Evolutionary conservation across 768 basidiomycete genomes (phyloP), one percentile per base, ranked within the genome.

Genomic region (Hygrocybe punicea): DNA sequence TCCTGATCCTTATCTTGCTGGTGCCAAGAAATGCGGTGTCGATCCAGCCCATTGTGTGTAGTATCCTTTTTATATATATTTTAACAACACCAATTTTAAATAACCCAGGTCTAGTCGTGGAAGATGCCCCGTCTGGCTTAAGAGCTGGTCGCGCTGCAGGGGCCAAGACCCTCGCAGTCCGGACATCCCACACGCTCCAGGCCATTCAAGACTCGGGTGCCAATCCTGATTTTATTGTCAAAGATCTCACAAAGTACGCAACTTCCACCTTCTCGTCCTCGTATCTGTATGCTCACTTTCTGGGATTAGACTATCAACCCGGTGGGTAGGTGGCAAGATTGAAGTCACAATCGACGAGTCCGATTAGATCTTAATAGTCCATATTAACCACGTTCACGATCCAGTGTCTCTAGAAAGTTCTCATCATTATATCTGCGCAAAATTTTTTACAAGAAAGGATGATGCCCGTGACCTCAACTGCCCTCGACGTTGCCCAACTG

Each of bases 41-140:
- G 74, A 84, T 48, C 76, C 85, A 1, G 70, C 68, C 19, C 81
- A 82, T 49, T 92, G 88, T 84, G 49, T 56, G 81, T 63, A 16
- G 17, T 19, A 19, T 19, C 48, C 37, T 36, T 23, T 60, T 19
- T 46, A n/a, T 19, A 44, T 21, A 33, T 16, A 46, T 16, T 45
- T 48, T 25, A 39, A 8, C 33, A 53, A n/a, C n/a, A n/a, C n/a
- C n/a, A n/a, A n/a, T n/a, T n/a, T n/a, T n/a, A n/a, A n/a, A n/a
- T n/a, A n/a, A n/a, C n/a, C n/a, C 61, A 91, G 89, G 89, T 64
- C 76, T 96, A 57, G 93, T 96, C 7, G 78, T 97, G 3, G 93
- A 95, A 64, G 94, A 97, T 65, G 93, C 94, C 2, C 87, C 92
- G 4, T 86, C 90, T 13, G 94, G 94, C 2, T 72, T 94, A 60